phyloP scores from a whole-genome alignment of 2,329 filamentous ascomycete genomes.

The Verticillium zaregamsianum region DNA sequence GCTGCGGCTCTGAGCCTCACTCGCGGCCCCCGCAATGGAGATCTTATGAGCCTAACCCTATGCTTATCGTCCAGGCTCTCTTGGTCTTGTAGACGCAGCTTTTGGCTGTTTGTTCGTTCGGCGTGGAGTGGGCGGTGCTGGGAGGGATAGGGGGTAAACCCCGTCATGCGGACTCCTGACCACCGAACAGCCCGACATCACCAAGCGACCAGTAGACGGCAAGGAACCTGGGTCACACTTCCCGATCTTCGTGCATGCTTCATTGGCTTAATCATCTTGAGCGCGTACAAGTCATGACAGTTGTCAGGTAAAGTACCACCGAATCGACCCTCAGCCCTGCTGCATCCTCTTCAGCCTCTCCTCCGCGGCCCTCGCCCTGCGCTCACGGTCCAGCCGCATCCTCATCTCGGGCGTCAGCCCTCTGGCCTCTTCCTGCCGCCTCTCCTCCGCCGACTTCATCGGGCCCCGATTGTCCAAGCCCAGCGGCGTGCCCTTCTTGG shows the following conservation, averaged over 20 bases:
- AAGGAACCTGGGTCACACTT: no score
- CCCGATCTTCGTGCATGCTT: not conserved
- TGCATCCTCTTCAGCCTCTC: constrained; percentile 73
- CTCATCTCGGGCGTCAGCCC: constrained; percentile 87
- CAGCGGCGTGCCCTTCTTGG: constrained; percentile 38
- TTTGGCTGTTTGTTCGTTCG: not conserved
- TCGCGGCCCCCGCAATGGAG: not conserved
- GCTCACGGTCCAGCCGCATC: constrained; percentile 78
- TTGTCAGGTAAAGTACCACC: not conserved
- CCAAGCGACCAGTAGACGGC: no score
- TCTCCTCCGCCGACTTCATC: constrained; percentile 74
- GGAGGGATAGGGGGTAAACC: not conserved
- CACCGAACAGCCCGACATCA: no score
- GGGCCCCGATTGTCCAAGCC: constrained; percentile 53
- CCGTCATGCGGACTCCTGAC: no score
- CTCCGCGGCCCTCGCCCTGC: constrained; percentile 86
- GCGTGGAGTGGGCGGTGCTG: not conserved
- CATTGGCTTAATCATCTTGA: not conserved
- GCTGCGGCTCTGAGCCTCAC: not conserved
- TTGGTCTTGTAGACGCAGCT: not conserved
- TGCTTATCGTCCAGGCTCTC: not conserved
- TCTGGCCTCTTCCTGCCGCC: constrained; percentile 75
- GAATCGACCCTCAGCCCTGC: constrained; percentile 17
- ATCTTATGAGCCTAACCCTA: not conserved
- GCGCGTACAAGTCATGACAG: not conserved